phyloP scores from a whole-genome alignment of 2,329 filamentous ascomycete genomes.

The Zymoseptoria crescenta region DNA sequence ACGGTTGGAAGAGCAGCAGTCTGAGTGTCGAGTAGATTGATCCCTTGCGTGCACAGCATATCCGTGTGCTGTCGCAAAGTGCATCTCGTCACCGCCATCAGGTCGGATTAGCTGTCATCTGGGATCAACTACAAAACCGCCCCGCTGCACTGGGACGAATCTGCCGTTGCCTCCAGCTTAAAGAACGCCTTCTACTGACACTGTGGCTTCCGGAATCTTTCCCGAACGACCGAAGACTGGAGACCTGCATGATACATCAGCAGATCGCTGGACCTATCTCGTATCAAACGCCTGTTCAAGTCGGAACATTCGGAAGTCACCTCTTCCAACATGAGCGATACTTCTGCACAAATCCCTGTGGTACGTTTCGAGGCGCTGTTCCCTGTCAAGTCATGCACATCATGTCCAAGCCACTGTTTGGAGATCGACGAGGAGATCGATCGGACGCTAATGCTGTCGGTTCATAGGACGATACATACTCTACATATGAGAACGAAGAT shows the following conservation, averaged over 20 bases:
- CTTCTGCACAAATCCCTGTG: slow-evolving; percentile 15
- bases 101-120: neutral
- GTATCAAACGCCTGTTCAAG: neutral
- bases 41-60: neutral
- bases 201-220: neutral
- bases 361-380: slow-evolving; percentile 12
- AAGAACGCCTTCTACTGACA: neutral
- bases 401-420: neutral
- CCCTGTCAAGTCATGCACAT: neutral
- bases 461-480: slow-evolving; percentile 15
- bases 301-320: neutral
- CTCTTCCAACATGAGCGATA: neutral
- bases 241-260: neutral
- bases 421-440: neutral
- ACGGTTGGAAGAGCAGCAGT: neutral
- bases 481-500: slow-evolving; percentile 8
- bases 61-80: neutral
- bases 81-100: neutral
- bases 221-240: neutral
- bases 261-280: neutral
- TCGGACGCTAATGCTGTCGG: neutral
- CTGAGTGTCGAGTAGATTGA: neutral
- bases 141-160: neutral
- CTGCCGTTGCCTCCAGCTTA: neutral
- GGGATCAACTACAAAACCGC: neutral